Conservation (phyloP, 192 early-diverging fungal genomes). For the Borealophlyctis nickersoniae region DNA sequence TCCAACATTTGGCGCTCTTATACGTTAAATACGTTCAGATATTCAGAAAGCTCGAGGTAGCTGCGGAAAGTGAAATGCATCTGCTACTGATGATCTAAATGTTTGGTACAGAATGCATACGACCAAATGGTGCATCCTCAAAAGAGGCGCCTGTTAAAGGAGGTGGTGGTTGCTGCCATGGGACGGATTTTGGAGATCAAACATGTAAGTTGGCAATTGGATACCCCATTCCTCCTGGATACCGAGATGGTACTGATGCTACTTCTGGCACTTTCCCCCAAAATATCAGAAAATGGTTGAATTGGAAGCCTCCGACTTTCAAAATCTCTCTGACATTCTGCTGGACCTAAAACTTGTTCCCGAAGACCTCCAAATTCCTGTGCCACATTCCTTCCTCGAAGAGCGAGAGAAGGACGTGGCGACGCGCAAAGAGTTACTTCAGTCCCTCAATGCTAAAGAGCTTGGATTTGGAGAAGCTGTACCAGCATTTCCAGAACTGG, state of each 20-base stretch:
- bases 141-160: constrained; percentile 52
- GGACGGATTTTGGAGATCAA: constrained; percentile 56
- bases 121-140: constrained; percentile 62
- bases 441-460: constrained; percentile 47
- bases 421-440: background rate
- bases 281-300: constrained; percentile 54
- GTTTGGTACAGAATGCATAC: constrained; percentile 42
- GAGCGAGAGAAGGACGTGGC: constrained; percentile 41
- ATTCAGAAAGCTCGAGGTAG: constrained; percentile 52
- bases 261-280: constrained; percentile 1
- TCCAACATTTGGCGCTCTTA: constrained; percentile 53
- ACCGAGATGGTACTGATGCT: background rate
- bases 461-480: constrained; percentile 37
- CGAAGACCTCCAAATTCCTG: constrained; percentile 44
- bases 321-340: constrained; percentile 49
- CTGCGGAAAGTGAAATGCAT: background rate
- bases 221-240: background rate
- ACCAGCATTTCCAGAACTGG: constrained; percentile 47
- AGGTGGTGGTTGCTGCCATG: constrained; percentile 47
- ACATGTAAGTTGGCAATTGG: constrained; percentile 40
- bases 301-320: constrained; percentile 50
- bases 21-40: constrained; percentile 60
- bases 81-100: background rate
- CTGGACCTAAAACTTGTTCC: constrained; percentile 58
- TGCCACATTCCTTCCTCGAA: constrained; percentile 52